Percentiles rank a stretch among this genome's conserved stretches.
Evolutionary conservation across 139 green algal genomes (phyloP).

Genomic region (Desmodesmus armatus): DNA sequence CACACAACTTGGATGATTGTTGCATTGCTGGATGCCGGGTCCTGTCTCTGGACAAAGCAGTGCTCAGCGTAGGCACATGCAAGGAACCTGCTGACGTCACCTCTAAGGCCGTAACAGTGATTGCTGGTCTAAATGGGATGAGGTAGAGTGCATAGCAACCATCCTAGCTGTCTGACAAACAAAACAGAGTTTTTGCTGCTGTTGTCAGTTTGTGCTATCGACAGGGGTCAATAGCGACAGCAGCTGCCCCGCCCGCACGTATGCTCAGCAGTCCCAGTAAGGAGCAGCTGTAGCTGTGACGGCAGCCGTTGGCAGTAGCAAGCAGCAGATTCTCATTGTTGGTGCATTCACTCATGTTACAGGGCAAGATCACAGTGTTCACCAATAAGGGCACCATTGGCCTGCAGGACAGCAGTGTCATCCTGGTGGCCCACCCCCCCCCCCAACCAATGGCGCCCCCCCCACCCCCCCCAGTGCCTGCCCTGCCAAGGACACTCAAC

Average conservation of each 20-base stretch:
- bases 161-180: no score
- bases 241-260: background rate
- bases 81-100: no score
- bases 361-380: conserved; percentile 5
- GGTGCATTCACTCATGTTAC: background rate
- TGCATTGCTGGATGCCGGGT: no score
- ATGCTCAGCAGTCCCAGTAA: background rate
- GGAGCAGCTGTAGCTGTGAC: background rate
- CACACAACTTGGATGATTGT: no score
- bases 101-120: no score
- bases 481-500: background rate
- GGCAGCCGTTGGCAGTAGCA: background rate
- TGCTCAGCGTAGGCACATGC: no score
- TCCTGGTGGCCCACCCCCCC: background rate
- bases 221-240: no score
- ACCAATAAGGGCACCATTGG: conserved; percentile 15
- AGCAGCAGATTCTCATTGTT: background rate
- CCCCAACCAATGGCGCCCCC: conserved; percentile 23
- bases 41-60: no score
- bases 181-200: no score
- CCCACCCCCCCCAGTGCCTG: background rate
- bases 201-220: no score
- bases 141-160: no score
- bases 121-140: no score
- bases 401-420: background rate